Evolutionary conservation across 257 asterid species (phyloP).

Genomic region (Avicennia marina): DNA sequence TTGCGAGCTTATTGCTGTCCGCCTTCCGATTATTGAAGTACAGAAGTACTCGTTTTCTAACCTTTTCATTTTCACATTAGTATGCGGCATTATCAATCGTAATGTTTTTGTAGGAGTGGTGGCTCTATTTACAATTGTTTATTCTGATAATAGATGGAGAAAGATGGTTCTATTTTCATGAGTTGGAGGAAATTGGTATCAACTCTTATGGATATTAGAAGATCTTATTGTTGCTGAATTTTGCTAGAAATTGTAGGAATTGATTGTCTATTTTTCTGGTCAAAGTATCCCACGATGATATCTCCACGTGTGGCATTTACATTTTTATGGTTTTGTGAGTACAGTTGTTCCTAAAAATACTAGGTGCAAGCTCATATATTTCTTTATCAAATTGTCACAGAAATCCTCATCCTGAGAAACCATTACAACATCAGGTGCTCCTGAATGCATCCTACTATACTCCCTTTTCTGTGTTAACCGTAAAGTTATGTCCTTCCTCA

Average conservation of each 20-base stretch:
- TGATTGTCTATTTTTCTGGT: not conserved
- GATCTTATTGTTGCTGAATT: not conserved
- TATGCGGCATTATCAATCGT: not conserved
- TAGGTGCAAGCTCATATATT: no score
- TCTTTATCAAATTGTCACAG: no score
- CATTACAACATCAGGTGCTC: no score
- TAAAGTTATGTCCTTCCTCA: no score
- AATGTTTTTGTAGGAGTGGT: not conserved
- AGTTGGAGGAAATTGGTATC: not conserved
- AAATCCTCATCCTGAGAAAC: no score
- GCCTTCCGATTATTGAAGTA: constrained; percentile 78
- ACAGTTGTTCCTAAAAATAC: not conserved
- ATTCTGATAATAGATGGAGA: not conserved
- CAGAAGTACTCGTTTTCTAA: constrained; percentile 45
- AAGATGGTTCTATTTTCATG: not conserved
- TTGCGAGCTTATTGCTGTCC: constrained; percentile 72
- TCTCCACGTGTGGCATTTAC: not conserved
- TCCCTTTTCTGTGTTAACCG: no score
- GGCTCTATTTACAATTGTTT: not conserved
- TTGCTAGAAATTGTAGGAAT: not conserved
- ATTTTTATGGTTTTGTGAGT: not conserved
- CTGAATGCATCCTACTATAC: no score
- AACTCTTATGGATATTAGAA: not conserved
- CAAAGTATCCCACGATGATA: not conserved
- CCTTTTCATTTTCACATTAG: not conserved